These are phyloP conservation scores for Pythium periplocum DNA, from an alignment of 352 stramenopile species.

Conservation along the genomic window DNA sequence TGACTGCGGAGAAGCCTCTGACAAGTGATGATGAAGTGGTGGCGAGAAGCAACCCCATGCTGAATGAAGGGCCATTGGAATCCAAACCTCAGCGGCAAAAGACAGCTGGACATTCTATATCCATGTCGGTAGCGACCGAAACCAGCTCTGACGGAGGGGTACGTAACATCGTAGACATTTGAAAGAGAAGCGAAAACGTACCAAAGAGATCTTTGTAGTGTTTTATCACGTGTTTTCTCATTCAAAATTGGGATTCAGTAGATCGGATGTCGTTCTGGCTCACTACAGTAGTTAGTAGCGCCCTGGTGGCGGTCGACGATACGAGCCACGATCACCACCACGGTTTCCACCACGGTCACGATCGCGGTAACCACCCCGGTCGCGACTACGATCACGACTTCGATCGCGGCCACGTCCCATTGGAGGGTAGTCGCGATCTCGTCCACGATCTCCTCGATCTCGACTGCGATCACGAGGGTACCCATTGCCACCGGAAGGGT, in stretches of 20 bases:
- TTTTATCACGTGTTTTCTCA: too few relatives aligned
- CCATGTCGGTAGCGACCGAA: too few relatives aligned
- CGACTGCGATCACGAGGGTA: conserved; percentile 3
- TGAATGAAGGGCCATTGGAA: too few relatives aligned
- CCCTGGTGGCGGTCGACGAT: background rate
- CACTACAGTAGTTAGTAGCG: too few relatives aligned
- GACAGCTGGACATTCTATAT: too few relatives aligned
- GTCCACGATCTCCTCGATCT: conserved; percentile 7
- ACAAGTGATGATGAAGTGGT: conserved; percentile 8
- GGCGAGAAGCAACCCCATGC: background rate
- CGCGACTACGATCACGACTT: conserved; percentile 41
- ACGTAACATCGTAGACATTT: too few relatives aligned
- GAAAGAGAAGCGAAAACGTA: too few relatives aligned
- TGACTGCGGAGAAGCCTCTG: conserved; percentile 4
- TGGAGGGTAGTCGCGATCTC: conserved; percentile 6
- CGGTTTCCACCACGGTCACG: background rate
- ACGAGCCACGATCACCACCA: conserved; percentile 10
- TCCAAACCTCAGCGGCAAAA: too few relatives aligned
- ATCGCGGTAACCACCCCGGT: conserved; percentile 14
- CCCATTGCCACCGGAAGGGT: conserved; percentile 1
- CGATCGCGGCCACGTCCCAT: conserved; percentile 10
- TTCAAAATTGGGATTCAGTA: too few relatives aligned
- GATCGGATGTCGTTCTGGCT: too few relatives aligned
- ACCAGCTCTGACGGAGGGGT: too few relatives aligned
- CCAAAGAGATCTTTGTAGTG: too few relatives aligned